Evolutionary conservation across 176 grass and related monocot genomes (phyloP), one percentile per base, ranked within the genome.

Genomic region (Triticum monococcum): DNA sequence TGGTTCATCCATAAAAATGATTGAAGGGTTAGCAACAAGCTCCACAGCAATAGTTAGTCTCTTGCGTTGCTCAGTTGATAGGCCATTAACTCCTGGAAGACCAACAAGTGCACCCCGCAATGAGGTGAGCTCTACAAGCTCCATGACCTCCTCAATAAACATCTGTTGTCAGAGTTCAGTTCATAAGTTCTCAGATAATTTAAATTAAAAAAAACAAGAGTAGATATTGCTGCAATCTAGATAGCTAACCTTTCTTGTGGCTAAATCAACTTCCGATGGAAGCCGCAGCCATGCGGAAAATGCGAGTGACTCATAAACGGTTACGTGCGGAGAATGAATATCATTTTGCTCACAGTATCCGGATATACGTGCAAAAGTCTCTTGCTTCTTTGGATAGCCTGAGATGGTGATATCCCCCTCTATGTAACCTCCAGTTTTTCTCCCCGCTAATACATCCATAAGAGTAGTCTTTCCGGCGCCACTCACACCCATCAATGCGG

Each of bases 1-100:
- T 41, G 95, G 95, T 75, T 97, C 95, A 88, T 97, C 95, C 95
- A 97, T 97, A 78, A 97, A 97, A 86, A 97, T 91, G 23, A 97
- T 97, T 0, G 95, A 97, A 31, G 95, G 95, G 82, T 95, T 97
- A 31, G 95, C 92, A 26, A 97, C 95, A 79, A 97, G 92, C 71
- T 97, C 95, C 72, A 97, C 95, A 17, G 95, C 92, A 82, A 97
- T 97, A 31, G 95, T 97, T 31, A 97, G 87, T 45, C 95, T 89
- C 91, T 97, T 97, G 23, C 95, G 82, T 83, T 97, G 95, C 81
- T 97, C 95, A 36, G 93, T 97, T 59, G 95, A 95, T 50, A 97
- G 74, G 24, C 95, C 95, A 90, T 61, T 93, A 35, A 97, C 93
- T 74, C 92, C 95, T 25, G 95, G 95, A 81, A 97, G 82, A 28